Conservation (phyloP, 2,329 filamentous ascomycete genomes). For the Xenoacremonium recifei region DNA sequence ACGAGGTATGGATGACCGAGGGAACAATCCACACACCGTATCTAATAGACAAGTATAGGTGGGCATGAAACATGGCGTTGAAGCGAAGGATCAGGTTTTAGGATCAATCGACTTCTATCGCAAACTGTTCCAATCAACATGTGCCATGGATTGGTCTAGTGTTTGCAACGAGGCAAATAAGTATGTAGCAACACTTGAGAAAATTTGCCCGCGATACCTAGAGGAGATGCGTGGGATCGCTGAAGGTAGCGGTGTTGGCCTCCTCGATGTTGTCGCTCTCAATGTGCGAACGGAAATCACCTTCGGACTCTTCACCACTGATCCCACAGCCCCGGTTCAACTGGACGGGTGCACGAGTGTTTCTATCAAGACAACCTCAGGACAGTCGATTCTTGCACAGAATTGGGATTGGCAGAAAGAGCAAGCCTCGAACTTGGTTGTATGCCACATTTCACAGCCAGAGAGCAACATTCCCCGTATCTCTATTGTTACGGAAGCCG, state of each 20-base stretch:
- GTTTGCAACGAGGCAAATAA: conserved; percentile 13
- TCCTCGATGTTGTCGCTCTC: conserved; percentile 55
- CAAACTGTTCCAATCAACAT: conserved; percentile 12
- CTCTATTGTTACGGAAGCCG: conserved; percentile 57
- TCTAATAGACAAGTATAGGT: conserved; percentile 7
- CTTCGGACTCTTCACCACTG: conserved; percentile 48
- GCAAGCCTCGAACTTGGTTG: conserved; percentile 49
- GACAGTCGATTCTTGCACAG: conserved; percentile 43
- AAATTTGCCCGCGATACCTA: conserved; percentile 5
- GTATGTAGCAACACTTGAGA: conserved; percentile 10
- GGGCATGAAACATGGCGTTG: conserved; percentile 14
- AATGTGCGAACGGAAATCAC: conserved; percentile 38
- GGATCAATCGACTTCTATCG: conserved; percentile 17
- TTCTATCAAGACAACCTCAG: conserved; percentile 35
- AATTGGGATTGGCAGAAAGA: conserved; percentile 60
- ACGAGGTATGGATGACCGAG: background rate
- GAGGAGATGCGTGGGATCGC: conserved; percentile 52
- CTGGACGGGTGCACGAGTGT: conserved; percentile 56
- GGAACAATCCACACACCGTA: background rate
- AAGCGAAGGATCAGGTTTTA: conserved; percentile 8
- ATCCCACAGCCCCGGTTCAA: conserved; percentile 11
- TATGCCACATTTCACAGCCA: conserved; percentile 43
- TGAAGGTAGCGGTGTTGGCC: conserved; percentile 41
- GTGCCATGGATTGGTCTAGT: conserved; percentile 14
- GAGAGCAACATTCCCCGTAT: conserved; percentile 41